Conservation (phyloP, 1,139 yeast species). For the Kazachstania sp. region DNA sequence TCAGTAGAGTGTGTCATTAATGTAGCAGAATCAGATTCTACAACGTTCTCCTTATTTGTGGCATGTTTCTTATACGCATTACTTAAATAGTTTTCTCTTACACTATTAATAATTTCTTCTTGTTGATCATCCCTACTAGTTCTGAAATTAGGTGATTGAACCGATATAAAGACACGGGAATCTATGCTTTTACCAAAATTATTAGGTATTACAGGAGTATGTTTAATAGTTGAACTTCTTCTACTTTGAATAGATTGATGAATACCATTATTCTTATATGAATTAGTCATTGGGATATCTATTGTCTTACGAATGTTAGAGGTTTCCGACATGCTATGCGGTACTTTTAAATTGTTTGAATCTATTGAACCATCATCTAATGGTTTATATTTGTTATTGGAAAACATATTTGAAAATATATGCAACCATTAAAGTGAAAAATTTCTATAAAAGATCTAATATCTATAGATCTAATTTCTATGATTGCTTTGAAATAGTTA, state of each 20-base stretch:
- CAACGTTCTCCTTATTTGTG: background rate
- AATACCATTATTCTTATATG: background rate
- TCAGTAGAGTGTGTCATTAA: background rate
- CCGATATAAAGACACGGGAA: conserved; percentile 24
- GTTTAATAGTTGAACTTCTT: conserved; percentile 5
- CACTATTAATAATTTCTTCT: conserved; percentile 24
- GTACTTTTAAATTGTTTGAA: background rate
- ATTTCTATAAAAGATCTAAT: too few species aligned
- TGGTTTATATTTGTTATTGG: background rate
- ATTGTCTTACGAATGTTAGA: background rate
- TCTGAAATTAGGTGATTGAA: conserved; percentile 30
- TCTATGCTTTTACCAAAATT: conserved; percentile 10
- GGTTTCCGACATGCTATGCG: background rate
- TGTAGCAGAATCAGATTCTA: background rate
- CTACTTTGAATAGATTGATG: conserved; percentile 4
- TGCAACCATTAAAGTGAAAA: background rate
- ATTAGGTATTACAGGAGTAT: conserved; percentile 1
- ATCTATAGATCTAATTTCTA: background rate
- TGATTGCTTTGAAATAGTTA: too few species aligned
- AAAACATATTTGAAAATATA: background rate
- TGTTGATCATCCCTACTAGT: conserved; percentile 16
- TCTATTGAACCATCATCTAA: background rate
- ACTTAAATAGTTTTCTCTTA: conserved; percentile 22
- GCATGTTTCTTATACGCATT: conserved; percentile 6
- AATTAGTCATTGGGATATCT: background rate